Conservation (phyloP, 1,284 basidiomycete species). For the Porogramme epimiltina region DNA sequence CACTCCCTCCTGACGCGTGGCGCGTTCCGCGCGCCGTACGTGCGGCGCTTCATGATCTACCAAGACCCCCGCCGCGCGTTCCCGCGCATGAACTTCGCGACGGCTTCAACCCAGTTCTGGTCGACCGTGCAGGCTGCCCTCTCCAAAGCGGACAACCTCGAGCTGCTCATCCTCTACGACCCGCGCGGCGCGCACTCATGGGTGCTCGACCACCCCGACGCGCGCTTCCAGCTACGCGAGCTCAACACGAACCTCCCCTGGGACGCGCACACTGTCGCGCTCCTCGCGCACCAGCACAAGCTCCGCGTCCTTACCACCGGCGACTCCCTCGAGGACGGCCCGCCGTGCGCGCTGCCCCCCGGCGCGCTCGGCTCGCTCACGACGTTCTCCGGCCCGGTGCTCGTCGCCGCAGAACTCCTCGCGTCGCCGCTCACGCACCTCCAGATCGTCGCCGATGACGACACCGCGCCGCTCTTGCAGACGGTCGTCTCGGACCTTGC, state of each 20-base stretch:
- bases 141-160: constrained; percentile 26
- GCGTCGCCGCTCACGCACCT: constrained; percentile 31
- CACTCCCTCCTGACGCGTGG: constrained; percentile 22
- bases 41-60: constrained; percentile 30
- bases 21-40: constrained; percentile 27
- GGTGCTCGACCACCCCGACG: constrained; percentile 26
- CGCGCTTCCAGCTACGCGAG: constrained; percentile 32
- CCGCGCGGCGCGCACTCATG: constrained; percentile 26
- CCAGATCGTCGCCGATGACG: constrained; percentile 29
- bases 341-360: constrained; percentile 17
- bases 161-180: constrained; percentile 28
- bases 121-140: constrained; percentile 27
- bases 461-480: constrained; percentile 21
- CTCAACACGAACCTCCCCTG: constrained; percentile 28
- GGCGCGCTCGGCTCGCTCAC: constrained; percentile 26
- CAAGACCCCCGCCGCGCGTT: constrained; percentile 21
- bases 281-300: constrained; percentile 30
- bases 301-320: constrained; percentile 23
- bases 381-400: constrained; percentile 29
- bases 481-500: constrained; percentile 26
- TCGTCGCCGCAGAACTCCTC: constrained; percentile 30
- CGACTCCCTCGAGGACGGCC: constrained; percentile 21
- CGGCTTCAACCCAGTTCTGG: constrained; percentile 30
- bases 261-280: constrained; percentile 31
- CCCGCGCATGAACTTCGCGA: constrained; percentile 8